These are phyloP conservation scores for Tolypocladium sp. DNA, from an alignment of 2,329 filamentous ascomycete species.

Conservation along the genomic window DNA sequence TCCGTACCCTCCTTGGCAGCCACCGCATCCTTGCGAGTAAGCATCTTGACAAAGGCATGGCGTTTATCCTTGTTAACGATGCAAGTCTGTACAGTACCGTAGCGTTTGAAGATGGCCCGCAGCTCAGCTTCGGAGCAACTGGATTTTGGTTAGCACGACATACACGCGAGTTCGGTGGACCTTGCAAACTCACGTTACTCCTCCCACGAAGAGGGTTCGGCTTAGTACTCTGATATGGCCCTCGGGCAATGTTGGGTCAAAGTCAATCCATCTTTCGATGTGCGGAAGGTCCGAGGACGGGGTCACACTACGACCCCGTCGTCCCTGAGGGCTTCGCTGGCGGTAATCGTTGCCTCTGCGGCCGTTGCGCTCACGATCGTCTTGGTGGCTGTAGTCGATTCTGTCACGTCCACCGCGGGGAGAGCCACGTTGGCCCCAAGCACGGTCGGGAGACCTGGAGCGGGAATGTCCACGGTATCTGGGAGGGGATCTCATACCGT, in stretches of 20 bases:
- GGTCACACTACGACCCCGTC: constrained; percentile 55
- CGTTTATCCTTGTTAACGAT: constrained; percentile 98
- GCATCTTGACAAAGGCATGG: constrained; percentile 98
- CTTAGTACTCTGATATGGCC: constrained; percentile 88
- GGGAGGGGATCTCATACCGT: constrained; percentile 56
- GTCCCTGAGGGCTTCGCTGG: constrained; percentile 72
- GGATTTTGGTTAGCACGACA: not conserved
- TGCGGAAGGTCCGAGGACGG: constrained; percentile 31
- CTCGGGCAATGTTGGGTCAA: constrained; percentile 63
- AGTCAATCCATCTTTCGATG: constrained; percentile 64
- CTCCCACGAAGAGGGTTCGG: constrained; percentile 91
- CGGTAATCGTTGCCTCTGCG: constrained; percentile 64
- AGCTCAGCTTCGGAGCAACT: constrained; percentile 75
- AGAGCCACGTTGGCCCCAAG: constrained; percentile 58
- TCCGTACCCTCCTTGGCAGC: constrained; percentile 83
- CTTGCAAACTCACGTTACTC: constrained; percentile 65
- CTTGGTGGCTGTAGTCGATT: constrained; percentile 62
- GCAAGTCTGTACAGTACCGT: constrained; percentile 87
- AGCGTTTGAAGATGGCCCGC: constrained; percentile 68
- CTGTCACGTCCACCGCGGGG: constrained; percentile 56
- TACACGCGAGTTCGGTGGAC: not conserved
- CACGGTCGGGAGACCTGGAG: constrained; percentile 70
- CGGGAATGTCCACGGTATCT: constrained; percentile 56
- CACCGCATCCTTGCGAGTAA: constrained; percentile 77
- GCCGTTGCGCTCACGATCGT: constrained; percentile 40